Conservation (phyloP, 2,329 filamentous ascomycete species). For the Trichothecium roseum region DNA sequence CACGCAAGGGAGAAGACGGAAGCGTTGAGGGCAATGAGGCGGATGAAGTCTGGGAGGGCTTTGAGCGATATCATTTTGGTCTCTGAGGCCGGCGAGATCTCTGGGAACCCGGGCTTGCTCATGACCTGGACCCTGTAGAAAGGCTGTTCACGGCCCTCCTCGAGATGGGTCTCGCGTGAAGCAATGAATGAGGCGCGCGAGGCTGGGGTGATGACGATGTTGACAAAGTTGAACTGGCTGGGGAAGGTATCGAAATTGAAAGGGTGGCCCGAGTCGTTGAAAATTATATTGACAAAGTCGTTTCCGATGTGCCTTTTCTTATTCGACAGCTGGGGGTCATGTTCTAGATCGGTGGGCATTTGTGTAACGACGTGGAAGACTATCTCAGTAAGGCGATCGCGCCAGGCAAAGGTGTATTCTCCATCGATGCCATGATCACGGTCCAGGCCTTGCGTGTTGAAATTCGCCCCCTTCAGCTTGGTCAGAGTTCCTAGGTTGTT, state of each 20-base stretch:
- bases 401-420: constrained; percentile 85
- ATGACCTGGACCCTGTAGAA: constrained; percentile 90
- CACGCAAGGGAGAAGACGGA: constrained; percentile 92
- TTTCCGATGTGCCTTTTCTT: constrained; percentile 97
- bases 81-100: constrained; percentile 81
- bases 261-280: constrained; percentile 86
- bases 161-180: constrained; percentile 31
- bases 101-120: constrained; percentile 79
- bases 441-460: constrained; percentile 91
- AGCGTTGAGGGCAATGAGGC: constrained; percentile 82
- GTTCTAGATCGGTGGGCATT: constrained; percentile 82
- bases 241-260: constrained; percentile 89
- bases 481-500: constrained; percentile 73
- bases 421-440: constrained; percentile 69
- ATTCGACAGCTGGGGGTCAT: constrained; percentile 63
- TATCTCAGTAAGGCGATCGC: constrained; percentile 87
- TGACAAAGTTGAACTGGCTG: constrained; percentile 91
- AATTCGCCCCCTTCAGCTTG: constrained; percentile 68
- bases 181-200: constrained; percentile 68
- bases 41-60: constrained; percentile 75
- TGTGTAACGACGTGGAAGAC: constrained; percentile 94
- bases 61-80: constrained; percentile 80
- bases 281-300: constrained; percentile 96
- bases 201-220: constrained; percentile 89
- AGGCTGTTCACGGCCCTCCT: constrained; percentile 26